Evolutionary conservation across 2,329 filamentous ascomycete genomes (phyloP).

Genomic region (Grosmannia serpens): DNA sequence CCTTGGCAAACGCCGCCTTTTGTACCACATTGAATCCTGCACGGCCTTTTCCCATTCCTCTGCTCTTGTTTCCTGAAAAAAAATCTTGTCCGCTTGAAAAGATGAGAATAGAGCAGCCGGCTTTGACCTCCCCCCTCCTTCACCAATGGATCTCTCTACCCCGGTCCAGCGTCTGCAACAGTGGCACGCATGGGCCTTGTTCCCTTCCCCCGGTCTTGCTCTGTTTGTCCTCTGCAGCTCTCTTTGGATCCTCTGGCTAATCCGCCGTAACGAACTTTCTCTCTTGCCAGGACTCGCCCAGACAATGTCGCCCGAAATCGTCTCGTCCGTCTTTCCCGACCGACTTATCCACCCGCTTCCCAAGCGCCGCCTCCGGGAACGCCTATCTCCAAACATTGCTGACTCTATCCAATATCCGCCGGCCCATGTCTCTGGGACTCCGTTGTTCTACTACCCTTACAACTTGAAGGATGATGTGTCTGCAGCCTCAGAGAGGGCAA

Average conservation of each 20-base stretch:
- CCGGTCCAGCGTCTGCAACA: not conserved
- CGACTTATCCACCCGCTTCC: conserved; percentile 88
- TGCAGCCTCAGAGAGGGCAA: conserved; percentile 29
- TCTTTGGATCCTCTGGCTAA: conserved; percentile 16
- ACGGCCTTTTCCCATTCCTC: not conserved
- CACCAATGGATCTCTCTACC: not conserved
- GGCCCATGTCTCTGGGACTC: conserved; percentile 55
- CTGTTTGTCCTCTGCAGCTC: not conserved
- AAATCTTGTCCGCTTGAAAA: not conserved
- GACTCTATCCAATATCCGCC: conserved; percentile 74
- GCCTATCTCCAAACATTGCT: conserved; percentile 74
- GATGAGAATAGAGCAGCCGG: not conserved
- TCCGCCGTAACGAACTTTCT: conserved; percentile 14
- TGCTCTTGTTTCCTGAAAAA: not conserved
- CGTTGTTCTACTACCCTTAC: conserved; percentile 66
- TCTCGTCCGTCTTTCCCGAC: conserved; percentile 73
- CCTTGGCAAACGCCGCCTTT: not conserved
- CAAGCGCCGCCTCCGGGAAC: conserved; percentile 76
- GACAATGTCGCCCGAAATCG: conserved; percentile 60
- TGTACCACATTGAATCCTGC: not conserved
- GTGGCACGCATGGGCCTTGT: not conserved
- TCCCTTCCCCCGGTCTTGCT: not conserved
- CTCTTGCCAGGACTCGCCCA: conserved; percentile 29
- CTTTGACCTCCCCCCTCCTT: not conserved
- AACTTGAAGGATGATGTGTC: conserved; percentile 35